Percentiles rank a stretch among this genome's conserved stretches.
Conservation (phyloP, 169 alveolate species). For the Eimeria acervulina region DNA sequence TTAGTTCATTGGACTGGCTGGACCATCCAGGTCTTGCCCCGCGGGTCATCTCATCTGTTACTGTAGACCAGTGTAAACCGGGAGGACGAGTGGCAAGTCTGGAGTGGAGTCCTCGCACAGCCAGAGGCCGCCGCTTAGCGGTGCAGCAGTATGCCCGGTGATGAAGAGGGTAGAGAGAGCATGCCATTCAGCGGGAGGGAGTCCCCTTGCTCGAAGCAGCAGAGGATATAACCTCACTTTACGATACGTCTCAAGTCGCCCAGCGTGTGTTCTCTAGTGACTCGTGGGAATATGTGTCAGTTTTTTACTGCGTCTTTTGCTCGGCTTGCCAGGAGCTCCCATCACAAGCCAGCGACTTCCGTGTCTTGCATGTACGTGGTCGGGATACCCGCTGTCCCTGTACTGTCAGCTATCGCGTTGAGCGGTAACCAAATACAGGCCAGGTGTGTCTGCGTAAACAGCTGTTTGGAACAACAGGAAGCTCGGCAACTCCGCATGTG, state of each 20-base stretch:
- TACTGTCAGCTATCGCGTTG: neutral
- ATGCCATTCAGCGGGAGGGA: neutral
- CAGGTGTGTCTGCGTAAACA: neutral
- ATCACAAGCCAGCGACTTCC: neutral
- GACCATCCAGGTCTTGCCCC: neutral
- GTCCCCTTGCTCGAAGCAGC: neutral
- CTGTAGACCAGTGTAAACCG: neutral
- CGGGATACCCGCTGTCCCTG: neutral
- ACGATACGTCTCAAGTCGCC: neutral
- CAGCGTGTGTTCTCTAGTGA: neutral
- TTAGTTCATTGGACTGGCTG: neutral
- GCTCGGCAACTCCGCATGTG: neutral
- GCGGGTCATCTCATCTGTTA: neutral
- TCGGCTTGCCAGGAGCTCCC: neutral
- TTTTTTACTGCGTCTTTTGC: neutral
- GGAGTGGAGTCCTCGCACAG: neutral
- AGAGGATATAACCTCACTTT: neutral
- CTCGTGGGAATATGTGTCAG: neutral
- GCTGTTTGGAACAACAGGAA: neutral
- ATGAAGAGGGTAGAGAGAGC: neutral
- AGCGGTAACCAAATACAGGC: neutral
- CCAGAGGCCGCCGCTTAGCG: neutral
- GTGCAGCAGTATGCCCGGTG: neutral
- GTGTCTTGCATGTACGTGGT: neutral
- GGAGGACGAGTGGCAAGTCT: neutral